Evolutionary conservation across 345 rosid species (phyloP).

Genomic region (Corchorus olitorius): DNA sequence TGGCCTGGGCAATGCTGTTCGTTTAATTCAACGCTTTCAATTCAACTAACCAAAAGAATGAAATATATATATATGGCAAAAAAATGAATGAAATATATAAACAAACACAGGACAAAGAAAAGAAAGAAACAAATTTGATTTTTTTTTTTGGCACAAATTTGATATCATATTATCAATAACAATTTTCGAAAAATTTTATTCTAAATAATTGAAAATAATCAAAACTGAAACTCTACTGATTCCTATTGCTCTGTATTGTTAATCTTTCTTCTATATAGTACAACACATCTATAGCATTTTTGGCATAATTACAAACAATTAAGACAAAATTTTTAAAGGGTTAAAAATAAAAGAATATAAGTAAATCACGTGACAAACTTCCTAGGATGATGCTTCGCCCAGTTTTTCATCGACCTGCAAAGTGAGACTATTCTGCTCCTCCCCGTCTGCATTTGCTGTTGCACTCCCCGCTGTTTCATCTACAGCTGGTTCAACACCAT

Average conservation of each 20-base stretch:
- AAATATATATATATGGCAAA: too few relatives aligned
- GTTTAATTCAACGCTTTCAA: too few relatives aligned
- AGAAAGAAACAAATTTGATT: too few relatives aligned
- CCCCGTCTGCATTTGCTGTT: constrained; percentile 28
- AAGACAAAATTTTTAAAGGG: background rate
- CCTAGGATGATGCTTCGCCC: constrained; percentile 8
- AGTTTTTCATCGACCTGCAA: constrained; percentile 31
- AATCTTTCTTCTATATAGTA: constrained; percentile 12
- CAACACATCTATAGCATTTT: background rate
- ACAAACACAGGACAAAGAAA: too few relatives aligned
- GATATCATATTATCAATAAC: too few relatives aligned
- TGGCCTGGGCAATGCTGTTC: too few relatives aligned
- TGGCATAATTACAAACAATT: background rate
- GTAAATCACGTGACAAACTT: background rate
- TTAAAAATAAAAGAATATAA: constrained; percentile 20
- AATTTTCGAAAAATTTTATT: background rate
- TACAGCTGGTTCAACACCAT: constrained; percentile 45
- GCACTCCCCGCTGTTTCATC: constrained; percentile 34
- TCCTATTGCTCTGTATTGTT: background rate
- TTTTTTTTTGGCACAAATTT: too few relatives aligned
- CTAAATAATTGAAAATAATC: background rate
- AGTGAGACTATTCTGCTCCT: constrained; percentile 27
- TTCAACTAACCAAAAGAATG: too few relatives aligned
- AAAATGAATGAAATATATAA: too few relatives aligned
- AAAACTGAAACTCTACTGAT: background rate